Percentiles rank a stretch among this genome's conserved stretches.
Conservation (phyloP, 495 filamentous ascomycete species). For the Podospora didyma region DNA sequence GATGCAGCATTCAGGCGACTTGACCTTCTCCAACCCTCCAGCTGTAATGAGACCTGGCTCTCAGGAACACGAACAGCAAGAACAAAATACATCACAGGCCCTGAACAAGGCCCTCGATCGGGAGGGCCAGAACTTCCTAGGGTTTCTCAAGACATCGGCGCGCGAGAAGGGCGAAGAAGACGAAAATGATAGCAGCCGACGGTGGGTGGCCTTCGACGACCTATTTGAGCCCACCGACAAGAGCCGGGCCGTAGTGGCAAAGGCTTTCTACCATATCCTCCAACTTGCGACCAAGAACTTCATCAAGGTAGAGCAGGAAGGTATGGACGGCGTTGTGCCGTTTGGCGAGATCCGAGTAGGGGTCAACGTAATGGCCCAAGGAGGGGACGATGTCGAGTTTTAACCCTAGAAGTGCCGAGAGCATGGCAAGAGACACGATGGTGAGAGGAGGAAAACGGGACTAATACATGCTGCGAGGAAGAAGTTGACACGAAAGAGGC, state of each 20-base stretch:
- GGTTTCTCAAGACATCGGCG: slow-evolving; percentile 51
- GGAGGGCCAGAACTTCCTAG: slow-evolving; percentile 41
- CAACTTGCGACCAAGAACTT: slow-evolving; percentile 62
- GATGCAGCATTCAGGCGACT: not conserved
- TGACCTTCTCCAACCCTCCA: slow-evolving; percentile 13
- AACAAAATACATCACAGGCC: slow-evolving; percentile 15
- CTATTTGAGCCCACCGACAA: slow-evolving; percentile 51
- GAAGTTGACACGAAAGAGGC: too few relatives aligned
- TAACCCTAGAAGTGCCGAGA: too few relatives aligned
- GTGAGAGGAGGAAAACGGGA: too few relatives aligned
- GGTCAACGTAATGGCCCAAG: slow-evolving; percentile 10
- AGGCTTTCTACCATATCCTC: slow-evolving; percentile 70
- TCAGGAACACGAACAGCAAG: not conserved
- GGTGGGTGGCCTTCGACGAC: slow-evolving; percentile 53
- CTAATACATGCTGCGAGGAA: too few relatives aligned
- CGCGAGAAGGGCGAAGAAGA: slow-evolving; percentile 34
- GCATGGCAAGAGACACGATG: too few relatives aligned
- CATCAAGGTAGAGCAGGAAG: slow-evolving; percentile 52
- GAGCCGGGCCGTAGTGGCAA: slow-evolving; percentile 58
- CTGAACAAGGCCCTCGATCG: slow-evolving; percentile 28
- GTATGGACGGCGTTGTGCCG: slow-evolving; percentile 14
- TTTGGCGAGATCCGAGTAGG: slow-evolving; percentile 39
- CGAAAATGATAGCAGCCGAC: slow-evolving; percentile 32
- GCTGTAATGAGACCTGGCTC: not conserved
- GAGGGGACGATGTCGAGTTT: not conserved